phyloP scores from a whole-genome alignment of 2,329 filamentous ascomycete species.

The Hysterium pulicare region DNA sequence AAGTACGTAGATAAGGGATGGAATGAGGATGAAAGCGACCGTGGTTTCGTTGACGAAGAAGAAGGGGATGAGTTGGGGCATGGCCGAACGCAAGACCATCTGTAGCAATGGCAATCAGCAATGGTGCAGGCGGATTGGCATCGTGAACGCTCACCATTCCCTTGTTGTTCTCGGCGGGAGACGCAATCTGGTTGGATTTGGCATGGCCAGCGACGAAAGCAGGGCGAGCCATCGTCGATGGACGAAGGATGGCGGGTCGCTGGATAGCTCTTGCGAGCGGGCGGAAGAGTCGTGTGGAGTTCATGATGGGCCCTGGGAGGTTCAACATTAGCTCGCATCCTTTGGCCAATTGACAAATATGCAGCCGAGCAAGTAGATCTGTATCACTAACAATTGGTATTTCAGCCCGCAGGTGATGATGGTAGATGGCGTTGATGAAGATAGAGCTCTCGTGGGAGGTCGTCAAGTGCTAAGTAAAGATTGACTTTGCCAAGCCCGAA shows the following conservation, averaged over 20 bases:
- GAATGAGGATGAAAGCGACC: constrained; percentile 40
- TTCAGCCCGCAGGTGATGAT: neutral
- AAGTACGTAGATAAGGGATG: constrained; percentile 43
- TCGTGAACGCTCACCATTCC: constrained; percentile 20
- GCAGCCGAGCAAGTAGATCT: neutral
- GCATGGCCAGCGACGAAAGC: constrained; percentile 32
- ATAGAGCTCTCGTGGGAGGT: constrained; percentile 1
- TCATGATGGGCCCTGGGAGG: constrained; percentile 37
- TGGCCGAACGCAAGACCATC: constrained; percentile 41
- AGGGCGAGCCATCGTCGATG: constrained; percentile 34
- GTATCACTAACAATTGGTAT: neutral
- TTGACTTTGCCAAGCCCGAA: too few species aligned
- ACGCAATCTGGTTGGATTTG: constrained; percentile 29
- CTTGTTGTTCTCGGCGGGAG: constrained; percentile 23
- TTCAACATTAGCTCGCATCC: neutral
- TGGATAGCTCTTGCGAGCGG: constrained; percentile 38
- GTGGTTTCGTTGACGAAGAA: constrained; percentile 46
- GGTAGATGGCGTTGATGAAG: constrained; percentile 1
- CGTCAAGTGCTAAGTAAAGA: too few species aligned
- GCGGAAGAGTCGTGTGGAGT: constrained; percentile 40
- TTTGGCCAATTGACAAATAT: neutral
- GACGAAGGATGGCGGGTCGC: constrained; percentile 34
- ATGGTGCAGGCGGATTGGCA: neutral
- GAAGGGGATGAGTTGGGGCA: constrained; percentile 45
- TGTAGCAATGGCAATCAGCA: constrained; percentile 13